Base-by-base conservation (phyloP, 441 rosid species). In the Daphne laureola region DNA sequence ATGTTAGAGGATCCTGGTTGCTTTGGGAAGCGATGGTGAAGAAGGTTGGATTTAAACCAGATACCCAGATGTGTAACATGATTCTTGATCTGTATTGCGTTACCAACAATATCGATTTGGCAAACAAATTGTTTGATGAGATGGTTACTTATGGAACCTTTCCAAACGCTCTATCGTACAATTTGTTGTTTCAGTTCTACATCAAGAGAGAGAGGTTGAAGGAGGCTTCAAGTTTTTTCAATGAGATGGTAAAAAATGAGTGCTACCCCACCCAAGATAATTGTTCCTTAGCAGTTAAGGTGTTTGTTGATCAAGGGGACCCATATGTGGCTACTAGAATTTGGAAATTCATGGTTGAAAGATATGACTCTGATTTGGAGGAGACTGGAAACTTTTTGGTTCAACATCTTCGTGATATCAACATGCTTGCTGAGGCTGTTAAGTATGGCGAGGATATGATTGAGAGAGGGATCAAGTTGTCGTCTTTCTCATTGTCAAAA, bases 371-470 rank as follows among this genome's bases (percentile, higher is more conserved):
- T 9, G 76, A 67, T 49, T 59, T 84, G 67, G 76, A 79, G 47
- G 82, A 73, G 58, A 73, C 69, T 17, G 91, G 83, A 21, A 78
- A 81, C 70, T 36, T 70, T 26, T 58, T 80, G 72, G 62, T 77
- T 44, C 59, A 25, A 26, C 83, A 74, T 62, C 87, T 81, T 21
- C 50, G 77, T 53, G 75, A 77, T 51, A 58, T 67, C 26, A 53
- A 53, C 11, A 69, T 69, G 78, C 67, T 75, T 63, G 83, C 81
- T 3, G 91, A 78, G 73, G 85, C 91, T 15, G 80, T 70, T n/a
- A 81, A 81, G 61, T 77, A 81, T 71, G 77, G 85, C 0, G 73
- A 73, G 45, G 76, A 60, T 61, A 75, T 81, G 80, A 67, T 79
- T 53, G 81, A 71, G 55, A 84, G 58, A 62, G 73, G 78, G 54